A percentile compares a stretch with the other conserved stretches of the same genome.
These are phyloP conservation scores for Tylopilus rubrobrunneus DNA, from an alignment of 768 basidiomycete species.

Conservation along the genomic window DNA sequence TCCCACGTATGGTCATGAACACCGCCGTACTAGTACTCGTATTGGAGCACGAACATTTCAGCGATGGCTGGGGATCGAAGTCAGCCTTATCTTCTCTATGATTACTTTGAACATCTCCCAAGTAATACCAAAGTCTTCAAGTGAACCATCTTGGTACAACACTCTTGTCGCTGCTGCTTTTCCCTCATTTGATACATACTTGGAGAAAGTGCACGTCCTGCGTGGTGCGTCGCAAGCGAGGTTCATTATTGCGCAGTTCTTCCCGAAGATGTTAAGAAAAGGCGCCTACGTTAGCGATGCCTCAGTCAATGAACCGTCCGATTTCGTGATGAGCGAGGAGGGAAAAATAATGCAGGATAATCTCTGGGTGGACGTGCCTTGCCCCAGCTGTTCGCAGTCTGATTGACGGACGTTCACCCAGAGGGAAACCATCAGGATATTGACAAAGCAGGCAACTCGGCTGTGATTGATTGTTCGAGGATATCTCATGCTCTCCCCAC, in stretches of 20 bases:
- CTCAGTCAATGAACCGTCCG: slow-evolving; percentile 25
- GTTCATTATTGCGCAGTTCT: slow-evolving; percentile 17
- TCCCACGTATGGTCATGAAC: too few species aligned
- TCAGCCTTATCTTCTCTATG: slow-evolving; percentile 16
- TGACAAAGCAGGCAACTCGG: slow-evolving; percentile 9
- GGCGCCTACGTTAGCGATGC: slow-evolving; percentile 16
- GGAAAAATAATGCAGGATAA: slow-evolving; percentile 28
- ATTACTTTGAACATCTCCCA: background rate
- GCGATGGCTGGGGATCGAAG: slow-evolving; percentile 47
- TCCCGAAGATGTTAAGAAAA: slow-evolving; percentile 15
- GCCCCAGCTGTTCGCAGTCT: too few species aligned
- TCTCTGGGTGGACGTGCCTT: slow-evolving; percentile 30
- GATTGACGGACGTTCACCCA: background rate
- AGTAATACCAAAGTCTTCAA: slow-evolving; percentile 25
- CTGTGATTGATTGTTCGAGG: slow-evolving; percentile 10
- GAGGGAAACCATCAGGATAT: slow-evolving; percentile 21
- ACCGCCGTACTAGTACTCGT: slow-evolving; percentile 31
- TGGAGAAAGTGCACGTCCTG: slow-evolving; percentile 12
- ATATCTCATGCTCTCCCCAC: slow-evolving; percentile 2
- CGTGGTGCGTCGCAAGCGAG: slow-evolving; percentile 28
- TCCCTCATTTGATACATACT: slow-evolving; percentile 30
- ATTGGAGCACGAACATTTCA: slow-evolving; percentile 21
- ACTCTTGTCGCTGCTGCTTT: slow-evolving; percentile 30
- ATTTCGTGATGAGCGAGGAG: slow-evolving; percentile 29
- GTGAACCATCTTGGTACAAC: slow-evolving; percentile 34